phyloP scores from a whole-genome alignment of 2,329 filamentous ascomycete genomes.

The Didymella glomerata region DNA sequence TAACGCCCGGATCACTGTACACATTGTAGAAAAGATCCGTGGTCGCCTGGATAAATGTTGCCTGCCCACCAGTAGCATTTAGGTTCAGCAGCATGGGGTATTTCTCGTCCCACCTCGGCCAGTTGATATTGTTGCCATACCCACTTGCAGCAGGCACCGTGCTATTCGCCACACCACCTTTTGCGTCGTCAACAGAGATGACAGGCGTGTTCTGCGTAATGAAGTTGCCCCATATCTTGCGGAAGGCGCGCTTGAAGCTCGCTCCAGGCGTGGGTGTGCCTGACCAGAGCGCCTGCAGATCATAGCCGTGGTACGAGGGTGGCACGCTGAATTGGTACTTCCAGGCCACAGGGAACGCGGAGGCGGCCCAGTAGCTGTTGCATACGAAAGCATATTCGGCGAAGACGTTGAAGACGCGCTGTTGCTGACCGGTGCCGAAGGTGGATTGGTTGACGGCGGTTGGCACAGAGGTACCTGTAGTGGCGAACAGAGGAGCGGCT shows the following conservation, averaged over 20 bases:
- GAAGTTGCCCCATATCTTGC: constrained; percentile 47
- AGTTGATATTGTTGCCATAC: constrained; percentile 32
- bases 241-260: constrained; percentile 44
- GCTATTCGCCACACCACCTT: constrained; percentile 35
- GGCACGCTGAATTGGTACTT: constrained; percentile 46
- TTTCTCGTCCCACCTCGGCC: constrained; percentile 38
- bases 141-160: constrained; percentile 31
- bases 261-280: constrained; percentile 34
- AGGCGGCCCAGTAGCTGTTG: constrained; percentile 52
- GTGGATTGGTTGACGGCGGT: constrained; percentile 43
- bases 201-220: constrained; percentile 39
- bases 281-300: constrained; percentile 45
- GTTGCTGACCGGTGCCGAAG: constrained; percentile 45
- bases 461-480: constrained; percentile 30
- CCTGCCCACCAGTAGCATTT: constrained; percentile 43
- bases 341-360: constrained; percentile 46
- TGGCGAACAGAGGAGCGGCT: constrained; percentile 37
- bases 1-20: constrained; percentile 44
- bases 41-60: constrained; percentile 28
- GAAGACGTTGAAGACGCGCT: constrained; percentile 55
- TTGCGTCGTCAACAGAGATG: constrained; percentile 41
- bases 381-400: constrained; percentile 57
- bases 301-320: constrained; percentile 46
- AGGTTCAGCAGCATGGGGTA: constrained; percentile 36
- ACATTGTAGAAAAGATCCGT: constrained; percentile 40